phyloP scores from a whole-genome alignment of 2,329 filamentous ascomycete species.

The Parasarocladium wereldwijsianum region DNA sequence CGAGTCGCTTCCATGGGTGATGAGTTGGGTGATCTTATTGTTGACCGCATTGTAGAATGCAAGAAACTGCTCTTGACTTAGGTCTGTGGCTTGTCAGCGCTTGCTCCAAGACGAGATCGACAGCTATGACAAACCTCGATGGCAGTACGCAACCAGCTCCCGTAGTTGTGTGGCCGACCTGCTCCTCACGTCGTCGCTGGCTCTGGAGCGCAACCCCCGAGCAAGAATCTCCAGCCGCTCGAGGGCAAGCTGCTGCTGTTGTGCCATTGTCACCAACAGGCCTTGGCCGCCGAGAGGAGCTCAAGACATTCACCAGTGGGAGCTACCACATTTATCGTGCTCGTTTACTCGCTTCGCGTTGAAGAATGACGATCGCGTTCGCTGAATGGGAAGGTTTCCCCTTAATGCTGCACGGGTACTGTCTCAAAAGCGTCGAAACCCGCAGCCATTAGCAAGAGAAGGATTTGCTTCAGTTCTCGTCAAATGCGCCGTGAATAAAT shows the following conservation, averaged over 20 bases:
- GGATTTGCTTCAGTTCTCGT: too few species aligned
- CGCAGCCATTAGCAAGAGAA: too few species aligned
- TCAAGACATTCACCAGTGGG: neutral
- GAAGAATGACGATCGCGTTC: too few species aligned
- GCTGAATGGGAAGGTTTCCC: too few species aligned
- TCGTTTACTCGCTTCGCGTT: too few species aligned
- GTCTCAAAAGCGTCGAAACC: too few species aligned
- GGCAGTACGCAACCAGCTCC: constrained; percentile 38
- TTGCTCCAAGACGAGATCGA: neutral
- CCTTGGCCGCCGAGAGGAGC: constrained; percentile 8
- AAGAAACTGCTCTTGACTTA: constrained; percentile 64
- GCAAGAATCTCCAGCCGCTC: constrained; percentile 39
- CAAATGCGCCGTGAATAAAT: too few species aligned
- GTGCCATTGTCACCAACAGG: constrained; percentile 20
- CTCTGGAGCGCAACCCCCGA: constrained; percentile 36
- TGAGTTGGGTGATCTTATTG: constrained; percentile 46
- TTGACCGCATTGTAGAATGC: constrained; percentile 42
- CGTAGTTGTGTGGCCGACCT: constrained; percentile 38
- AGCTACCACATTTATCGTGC: too few species aligned
- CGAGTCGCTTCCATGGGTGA: constrained; percentile 73
- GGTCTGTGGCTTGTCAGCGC: constrained; percentile 35
- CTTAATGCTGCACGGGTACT: too few species aligned
- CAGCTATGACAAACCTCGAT: constrained; percentile 30
- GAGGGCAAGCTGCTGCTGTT: constrained; percentile 36
- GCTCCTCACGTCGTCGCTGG: constrained; percentile 33